These are phyloP conservation scores for Ustilago hordei DNA, from an alignment of 1,284 basidiomycete genomes.

Conservation along the genomic window DNA sequence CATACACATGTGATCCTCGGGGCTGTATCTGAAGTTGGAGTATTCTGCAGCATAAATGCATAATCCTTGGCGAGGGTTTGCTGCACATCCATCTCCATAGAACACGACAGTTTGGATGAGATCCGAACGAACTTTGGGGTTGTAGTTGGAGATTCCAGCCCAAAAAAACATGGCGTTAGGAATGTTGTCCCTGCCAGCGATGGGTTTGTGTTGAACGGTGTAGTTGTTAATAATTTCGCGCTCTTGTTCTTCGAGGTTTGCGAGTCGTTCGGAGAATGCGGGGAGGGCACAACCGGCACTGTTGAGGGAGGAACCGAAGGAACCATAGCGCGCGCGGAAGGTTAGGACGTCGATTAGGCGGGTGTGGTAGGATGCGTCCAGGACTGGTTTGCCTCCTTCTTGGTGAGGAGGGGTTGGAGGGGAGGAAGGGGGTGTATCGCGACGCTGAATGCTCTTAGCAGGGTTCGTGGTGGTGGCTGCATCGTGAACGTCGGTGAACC, in stretches of 20 bases:
- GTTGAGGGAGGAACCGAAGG: slow-evolving; percentile 40
- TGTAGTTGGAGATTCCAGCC: slow-evolving; percentile 48
- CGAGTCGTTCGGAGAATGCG: slow-evolving; percentile 29
- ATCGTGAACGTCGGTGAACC: slow-evolving; percentile 28
- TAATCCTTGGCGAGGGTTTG: slow-evolving; percentile 25
- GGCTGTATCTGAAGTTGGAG: slow-evolving; percentile 33
- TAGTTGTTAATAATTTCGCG: slow-evolving; percentile 41
- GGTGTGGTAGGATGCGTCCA: slow-evolving; percentile 39
- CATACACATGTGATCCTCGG: slow-evolving; percentile 47
- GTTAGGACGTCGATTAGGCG: slow-evolving; percentile 44
- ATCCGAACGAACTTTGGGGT: slow-evolving; percentile 20
- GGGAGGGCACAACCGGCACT: slow-evolving; percentile 36
- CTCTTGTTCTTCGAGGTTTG: slow-evolving; percentile 23
- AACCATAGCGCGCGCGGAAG: slow-evolving; percentile 34
- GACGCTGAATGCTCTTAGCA: not conserved
- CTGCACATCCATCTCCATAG: slow-evolving; percentile 48
- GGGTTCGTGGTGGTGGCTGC: not conserved
- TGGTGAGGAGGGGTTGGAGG: not conserved
- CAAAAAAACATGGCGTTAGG: slow-evolving; percentile 48
- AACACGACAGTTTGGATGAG: slow-evolving; percentile 47
- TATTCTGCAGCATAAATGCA: slow-evolving; percentile 45
- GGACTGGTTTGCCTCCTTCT: slow-evolving; percentile 1
- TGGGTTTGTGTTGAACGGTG: slow-evolving; percentile 21
- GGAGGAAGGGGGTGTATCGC: not conserved
- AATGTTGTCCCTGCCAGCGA: not conserved